A percentile compares a stretch with the other conserved stretches of the same genome.
Evolutionary conservation across 352 stramenopile genomes (phyloP).

Genomic region (Globisporangium radiosum): DNA sequence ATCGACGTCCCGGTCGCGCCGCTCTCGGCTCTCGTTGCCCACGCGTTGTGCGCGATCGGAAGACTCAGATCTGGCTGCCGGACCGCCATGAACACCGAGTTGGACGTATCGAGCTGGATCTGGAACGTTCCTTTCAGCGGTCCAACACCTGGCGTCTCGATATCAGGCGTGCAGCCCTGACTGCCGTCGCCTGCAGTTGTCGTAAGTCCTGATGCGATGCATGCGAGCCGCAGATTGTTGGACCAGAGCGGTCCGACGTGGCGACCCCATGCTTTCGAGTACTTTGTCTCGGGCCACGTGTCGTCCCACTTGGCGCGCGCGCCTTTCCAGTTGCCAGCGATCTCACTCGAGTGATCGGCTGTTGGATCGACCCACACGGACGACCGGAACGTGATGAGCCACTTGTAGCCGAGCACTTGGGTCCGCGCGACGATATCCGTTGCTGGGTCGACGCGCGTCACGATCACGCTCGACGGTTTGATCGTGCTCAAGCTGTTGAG

Average conservation of each 20-base stretch:
- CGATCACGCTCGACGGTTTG: conserved; percentile 86
- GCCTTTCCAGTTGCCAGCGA: conserved; percentile 91
- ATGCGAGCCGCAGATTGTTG: conserved; percentile 35
- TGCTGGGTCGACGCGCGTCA: conserved; percentile 48
- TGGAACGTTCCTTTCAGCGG: conserved; percentile 91
- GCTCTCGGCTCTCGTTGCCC: conserved; percentile 82
- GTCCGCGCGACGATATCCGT: conserved; percentile 23
- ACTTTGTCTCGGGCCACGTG: conserved; percentile 87
- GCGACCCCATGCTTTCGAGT: conserved; percentile 95
- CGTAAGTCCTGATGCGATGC: conserved; percentile 57
- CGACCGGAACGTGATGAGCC: conserved; percentile 92
- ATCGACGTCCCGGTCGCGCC: conserved; percentile 88
- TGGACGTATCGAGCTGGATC: conserved; percentile 81
- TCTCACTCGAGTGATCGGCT: conserved; percentile 70
- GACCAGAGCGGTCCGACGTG: conserved; percentile 88
- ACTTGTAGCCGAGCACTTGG: conserved; percentile 87
- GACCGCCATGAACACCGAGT: conserved; percentile 62
- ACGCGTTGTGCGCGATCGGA: conserved; percentile 91
- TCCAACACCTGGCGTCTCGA: conserved; percentile 39
- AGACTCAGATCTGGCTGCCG: conserved; percentile 53
- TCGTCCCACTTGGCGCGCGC: conserved; percentile 71
- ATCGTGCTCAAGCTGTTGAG: conserved; percentile 92
- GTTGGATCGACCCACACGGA: conserved; percentile 91
- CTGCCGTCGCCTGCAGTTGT: conserved; percentile 51
- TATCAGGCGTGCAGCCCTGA: conserved; percentile 29